Conservation (phyloP, 352 stramenopile genomes). For the Plasmopara halstedii region DNA sequence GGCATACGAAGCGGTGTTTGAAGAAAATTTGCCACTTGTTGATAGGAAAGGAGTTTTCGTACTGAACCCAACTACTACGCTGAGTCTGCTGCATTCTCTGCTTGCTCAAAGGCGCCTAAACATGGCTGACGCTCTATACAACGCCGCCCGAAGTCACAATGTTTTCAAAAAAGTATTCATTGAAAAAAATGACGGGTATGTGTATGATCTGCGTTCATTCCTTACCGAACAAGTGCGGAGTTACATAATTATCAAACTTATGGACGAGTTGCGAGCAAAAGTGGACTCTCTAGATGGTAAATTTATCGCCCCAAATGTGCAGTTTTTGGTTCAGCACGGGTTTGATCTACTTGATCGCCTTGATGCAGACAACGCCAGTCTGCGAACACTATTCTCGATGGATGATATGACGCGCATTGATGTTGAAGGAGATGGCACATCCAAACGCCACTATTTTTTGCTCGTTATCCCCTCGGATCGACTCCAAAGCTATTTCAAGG, state of each 20-base stretch:
- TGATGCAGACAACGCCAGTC: constrained; percentile 54
- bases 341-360: constrained; percentile 74
- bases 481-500: constrained; percentile 55
- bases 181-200: constrained; percentile 31
- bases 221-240: constrained; percentile 45
- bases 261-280: constrained; percentile 44
- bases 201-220: constrained; percentile 65
- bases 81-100: constrained; percentile 65
- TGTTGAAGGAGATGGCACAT: constrained; percentile 9
- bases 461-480: constrained; percentile 33
- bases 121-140: constrained; percentile 65
- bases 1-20: constrained; percentile 60
- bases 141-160: constrained; percentile 34
- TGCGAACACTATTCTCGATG: constrained; percentile 75
- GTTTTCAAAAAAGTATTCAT: constrained; percentile 51
- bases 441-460: constrained; percentile 53
- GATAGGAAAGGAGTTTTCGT: constrained; percentile 57
- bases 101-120: constrained; percentile 49
- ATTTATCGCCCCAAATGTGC: constrained; percentile 38
- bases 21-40: constrained; percentile 45
- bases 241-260: constrained; percentile 54
- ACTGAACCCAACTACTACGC: constrained; percentile 44
- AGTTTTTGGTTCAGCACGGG: constrained; percentile 68
- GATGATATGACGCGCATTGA: constrained; percentile 71
- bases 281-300: constrained; percentile 30